These are phyloP conservation scores for Botrytis pseudocinerea DNA, from an alignment of 2,329 filamentous ascomycete species.

Conservation along the genomic window DNA sequence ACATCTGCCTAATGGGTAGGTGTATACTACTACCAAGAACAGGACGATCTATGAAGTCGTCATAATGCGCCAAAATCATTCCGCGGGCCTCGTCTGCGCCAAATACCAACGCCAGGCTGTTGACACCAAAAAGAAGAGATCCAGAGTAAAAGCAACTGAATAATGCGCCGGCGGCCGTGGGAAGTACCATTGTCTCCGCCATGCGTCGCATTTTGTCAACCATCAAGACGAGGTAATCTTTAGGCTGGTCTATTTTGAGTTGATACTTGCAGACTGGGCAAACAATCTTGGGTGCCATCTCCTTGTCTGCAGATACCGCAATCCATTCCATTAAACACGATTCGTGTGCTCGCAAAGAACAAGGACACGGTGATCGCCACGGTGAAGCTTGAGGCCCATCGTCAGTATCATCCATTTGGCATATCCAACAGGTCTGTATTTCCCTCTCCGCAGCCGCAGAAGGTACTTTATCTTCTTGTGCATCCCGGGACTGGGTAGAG, in stretches of 20 bases:
- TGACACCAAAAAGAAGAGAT: conserved; percentile 58
- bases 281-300: conserved; percentile 71
- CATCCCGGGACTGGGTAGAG: not conserved
- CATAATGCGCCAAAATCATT: conserved; percentile 25
- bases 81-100: conserved; percentile 57
- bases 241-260: conserved; percentile 74
- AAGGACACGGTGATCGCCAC: conserved; percentile 90
- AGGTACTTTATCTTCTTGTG: not conserved
- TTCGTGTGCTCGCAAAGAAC: conserved; percentile 88
- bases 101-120: conserved; percentile 66
- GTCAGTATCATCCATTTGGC: conserved; percentile 57
- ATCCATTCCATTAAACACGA: conserved; percentile 90
- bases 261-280: conserved; percentile 89
- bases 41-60: conserved; percentile 11
- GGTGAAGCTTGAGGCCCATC: conserved; percentile 47
- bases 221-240: conserved; percentile 63
- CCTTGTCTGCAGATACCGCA: conserved; percentile 57
- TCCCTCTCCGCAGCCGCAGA: conserved; percentile 22
- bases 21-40: conserved; percentile 9
- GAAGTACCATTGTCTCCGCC: conserved; percentile 33
- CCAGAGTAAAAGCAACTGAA: conserved; percentile 50
- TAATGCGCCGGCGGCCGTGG: conserved; percentile 38
- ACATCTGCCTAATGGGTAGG: not conserved
- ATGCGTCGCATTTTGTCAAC: conserved; percentile 32
- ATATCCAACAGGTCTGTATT: conserved; percentile 60